Evolutionary conservation across 129 eudicot species (phyloP), one percentile per base, ranked within the genome.

Genomic region (Smallanthus sonchifolius): DNA sequence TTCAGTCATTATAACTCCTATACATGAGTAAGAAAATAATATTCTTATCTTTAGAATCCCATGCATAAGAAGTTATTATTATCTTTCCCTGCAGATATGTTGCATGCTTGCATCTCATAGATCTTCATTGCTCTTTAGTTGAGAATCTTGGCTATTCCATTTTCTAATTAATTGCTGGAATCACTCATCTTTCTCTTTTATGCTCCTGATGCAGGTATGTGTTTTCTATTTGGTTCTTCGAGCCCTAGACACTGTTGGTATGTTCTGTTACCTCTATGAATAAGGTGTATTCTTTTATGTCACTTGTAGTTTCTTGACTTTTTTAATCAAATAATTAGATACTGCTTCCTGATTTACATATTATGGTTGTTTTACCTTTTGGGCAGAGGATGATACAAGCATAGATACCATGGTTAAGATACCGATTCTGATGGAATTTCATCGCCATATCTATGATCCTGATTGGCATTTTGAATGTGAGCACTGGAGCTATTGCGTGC

Each of bases 161-260:
- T 47, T 47, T 38, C 42, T 38, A 38, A 38, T 38, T 38, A 38
- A 38, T 7, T 38, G 6, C 42, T 2, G 42, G 42, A 38, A 38
- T 38, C 42, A 38, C 42, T 6, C 42, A 38, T 38, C 42, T 38
- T 38, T 38, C 7, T 38, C 42, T 38, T 38, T 38, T 38, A 38
- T 38, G 42, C 42, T 38, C 42, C 42, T 38, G 42, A 30, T 69
- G 78, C 92, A 94, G 99, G 84, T 94, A 20, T 94, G 99, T 84
- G 83, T 94, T 73, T 94, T 90, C 76, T 94, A 94, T 79, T 69
- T 94, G 96, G 98, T 94, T 70, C 98, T 94, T 71, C 96, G 99
- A 43, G 99, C 97, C 68, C 99, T 94, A 37, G 99, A 94, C 86
- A 94, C 99, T 40, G 96, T 94, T 8, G 99, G 99, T 94, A 86